Conservation (phyloP, 495 filamentous ascomycete genomes). For the Terfezia boudieri region DNA sequence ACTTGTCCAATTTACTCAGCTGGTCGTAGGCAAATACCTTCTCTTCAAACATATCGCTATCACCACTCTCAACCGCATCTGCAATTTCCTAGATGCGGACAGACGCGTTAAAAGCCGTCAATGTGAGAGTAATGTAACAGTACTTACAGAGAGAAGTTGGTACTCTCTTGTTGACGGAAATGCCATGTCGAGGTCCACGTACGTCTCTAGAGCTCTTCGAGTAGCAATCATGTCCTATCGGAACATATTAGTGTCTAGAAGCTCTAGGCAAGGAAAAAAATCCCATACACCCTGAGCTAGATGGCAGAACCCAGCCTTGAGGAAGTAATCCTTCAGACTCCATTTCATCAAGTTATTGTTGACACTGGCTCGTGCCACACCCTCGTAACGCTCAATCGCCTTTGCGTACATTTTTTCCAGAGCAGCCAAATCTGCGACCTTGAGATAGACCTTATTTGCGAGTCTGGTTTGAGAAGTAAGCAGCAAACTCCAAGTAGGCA, state of each 20-base stretch:
- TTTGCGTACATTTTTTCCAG: slow-evolving; percentile 59
- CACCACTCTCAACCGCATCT: slow-evolving; percentile 44
- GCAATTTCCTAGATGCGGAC: slow-evolving; percentile 31
- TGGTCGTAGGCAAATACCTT: slow-evolving; percentile 73
- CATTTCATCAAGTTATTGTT: slow-evolving; percentile 71
- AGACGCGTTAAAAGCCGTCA: background rate
- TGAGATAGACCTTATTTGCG: slow-evolving; percentile 76
- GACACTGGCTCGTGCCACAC: slow-evolving; percentile 46
- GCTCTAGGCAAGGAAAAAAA: background rate
- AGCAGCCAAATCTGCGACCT: slow-evolving; percentile 68
- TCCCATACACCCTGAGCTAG: slow-evolving; percentile 38
- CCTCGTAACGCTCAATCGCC: slow-evolving; percentile 59
- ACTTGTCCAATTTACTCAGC: slow-evolving; percentile 78
- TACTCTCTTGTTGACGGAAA: slow-evolving; percentile 57
- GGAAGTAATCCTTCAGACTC: slow-evolving; percentile 78
- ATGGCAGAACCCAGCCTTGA: slow-evolving; percentile 73
- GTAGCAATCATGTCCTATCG: slow-evolving; percentile 44
- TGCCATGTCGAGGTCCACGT: slow-evolving; percentile 56
- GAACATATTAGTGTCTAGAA: background rate
- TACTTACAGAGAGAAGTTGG: slow-evolving; percentile 36
- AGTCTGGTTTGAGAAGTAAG: slow-evolving; percentile 26
- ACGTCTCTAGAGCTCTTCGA: slow-evolving; percentile 54
- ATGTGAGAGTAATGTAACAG: background rate
- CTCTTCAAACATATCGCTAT: slow-evolving; percentile 62
- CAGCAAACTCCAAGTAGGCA: background rate